These are phyloP conservation scores for Trichoderma reesei DNA, from an alignment of 495 filamentous ascomycete species.

Conservation along the genomic window DNA sequence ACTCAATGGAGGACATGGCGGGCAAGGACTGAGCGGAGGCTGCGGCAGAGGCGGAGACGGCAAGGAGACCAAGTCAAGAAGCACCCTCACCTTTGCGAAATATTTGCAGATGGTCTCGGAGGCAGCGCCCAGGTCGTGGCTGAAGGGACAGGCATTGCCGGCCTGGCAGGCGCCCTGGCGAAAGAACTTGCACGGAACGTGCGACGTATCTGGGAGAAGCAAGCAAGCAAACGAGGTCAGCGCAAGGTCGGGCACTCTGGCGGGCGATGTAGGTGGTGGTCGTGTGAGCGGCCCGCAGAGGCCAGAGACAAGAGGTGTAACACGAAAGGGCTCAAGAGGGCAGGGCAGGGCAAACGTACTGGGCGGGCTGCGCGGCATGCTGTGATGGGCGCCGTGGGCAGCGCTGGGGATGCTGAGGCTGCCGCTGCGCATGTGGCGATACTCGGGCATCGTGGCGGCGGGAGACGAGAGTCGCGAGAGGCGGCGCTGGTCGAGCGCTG, in stretches of 20 bases:
- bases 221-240: background rate
- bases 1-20: too few relatives aligned
- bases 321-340: background rate
- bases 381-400: slow-evolving; percentile 19
- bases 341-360: slow-evolving; percentile 42
- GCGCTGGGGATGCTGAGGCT: slow-evolving; percentile 14
- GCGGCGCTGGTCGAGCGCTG: background rate
- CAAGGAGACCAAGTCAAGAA: background rate
- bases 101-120: slow-evolving; percentile 92
- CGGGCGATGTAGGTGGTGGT: background rate
- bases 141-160: slow-evolving; percentile 89
- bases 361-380: slow-evolving; percentile 64
- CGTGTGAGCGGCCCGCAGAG: background rate
- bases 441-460: slow-evolving; percentile 11
- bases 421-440: slow-evolving; percentile 11
- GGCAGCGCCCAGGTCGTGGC: slow-evolving; percentile 73
- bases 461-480: slow-evolving; percentile 3
- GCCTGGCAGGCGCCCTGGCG: slow-evolving; percentile 93
- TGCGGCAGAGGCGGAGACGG: background rate
- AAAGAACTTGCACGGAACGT: slow-evolving; percentile 99
- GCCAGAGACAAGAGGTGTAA: too few relatives aligned
- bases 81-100: slow-evolving; percentile 74
- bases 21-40: too few relatives aligned
- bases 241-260: background rate
- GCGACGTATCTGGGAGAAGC: slow-evolving; percentile 66